Evolutionary conservation across 2,329 filamentous ascomycete species (phyloP), one percentile per base, ranked within the genome.

Genomic region (Exophiala lecanii-corni): DNA sequence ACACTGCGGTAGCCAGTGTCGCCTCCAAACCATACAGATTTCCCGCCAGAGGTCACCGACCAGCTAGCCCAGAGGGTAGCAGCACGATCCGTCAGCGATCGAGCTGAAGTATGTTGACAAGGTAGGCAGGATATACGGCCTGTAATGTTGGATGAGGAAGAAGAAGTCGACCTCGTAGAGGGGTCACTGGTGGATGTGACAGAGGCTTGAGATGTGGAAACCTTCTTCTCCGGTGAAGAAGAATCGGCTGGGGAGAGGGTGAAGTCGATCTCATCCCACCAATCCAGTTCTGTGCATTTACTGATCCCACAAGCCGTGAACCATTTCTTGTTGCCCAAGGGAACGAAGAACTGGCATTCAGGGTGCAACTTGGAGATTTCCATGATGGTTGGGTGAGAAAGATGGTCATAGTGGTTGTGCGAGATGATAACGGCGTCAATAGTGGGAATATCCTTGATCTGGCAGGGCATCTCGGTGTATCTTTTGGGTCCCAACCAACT

Each of bases 331-430:
- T 94, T 79, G 2, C 88, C 88, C 3, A 95, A 66, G 0, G 88
- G 87, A 16, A 89, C 89, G 51, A 95, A 92, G 68, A 92, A 96
- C 52, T 94, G 87, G 30, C 79, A 88, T 10, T 84, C 75, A 0
- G 88, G 88, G 57, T 92, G 81, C 39, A 76, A 71, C 53, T 79
- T 74, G 41, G 80, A 73, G 40, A 96, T 75, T 55, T 86, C 78
- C 49, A 76, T 73, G 16, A 94, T 76, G 0, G 84, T 88, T 0
- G 80, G 75, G 56, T 88, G 80, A 1, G 85, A 91, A 9, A 97
- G 71, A 60, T 96, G 91, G 64, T 96, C 91, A 63, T 96, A 96
- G 67, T 96, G 91, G 56, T 82, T 89, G 66, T 96, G 89, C 13
- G 82, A 87, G 55, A 95, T 94, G 41, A 92, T 70, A 7, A 87